Evolutionary conservation across 2,329 filamentous ascomycete genomes (phyloP).

Genomic region (Fusarium sarcochroum): DNA sequence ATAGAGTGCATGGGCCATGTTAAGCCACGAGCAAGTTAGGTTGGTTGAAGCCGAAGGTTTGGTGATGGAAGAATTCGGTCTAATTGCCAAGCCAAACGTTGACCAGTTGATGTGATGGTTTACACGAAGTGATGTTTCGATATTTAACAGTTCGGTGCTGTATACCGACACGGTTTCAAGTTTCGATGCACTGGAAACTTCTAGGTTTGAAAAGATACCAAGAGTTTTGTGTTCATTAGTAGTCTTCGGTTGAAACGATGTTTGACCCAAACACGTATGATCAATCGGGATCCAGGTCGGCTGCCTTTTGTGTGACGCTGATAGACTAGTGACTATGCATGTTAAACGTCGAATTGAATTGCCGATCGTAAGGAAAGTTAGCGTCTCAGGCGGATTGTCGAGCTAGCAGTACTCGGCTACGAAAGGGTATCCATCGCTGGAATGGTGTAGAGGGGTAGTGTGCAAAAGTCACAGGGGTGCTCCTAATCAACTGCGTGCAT

Average conservation of each 20-base stretch:
- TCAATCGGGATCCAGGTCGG: not conserved
- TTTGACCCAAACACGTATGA: constrained; percentile 7
- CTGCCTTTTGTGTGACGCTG: constrained; percentile 13
- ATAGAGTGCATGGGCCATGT: constrained; percentile 21
- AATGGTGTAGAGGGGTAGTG: constrained; percentile 4
- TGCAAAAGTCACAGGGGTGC: constrained; percentile 6
- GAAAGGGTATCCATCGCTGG: constrained; percentile 1
- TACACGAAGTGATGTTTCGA: not conserved
- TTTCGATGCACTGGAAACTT: not conserved
- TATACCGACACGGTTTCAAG: not conserved
- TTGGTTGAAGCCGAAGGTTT: constrained; percentile 13
- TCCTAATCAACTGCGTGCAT: not conserved
- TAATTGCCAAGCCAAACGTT: constrained; percentile 11
- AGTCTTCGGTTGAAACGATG: constrained; percentile 1
- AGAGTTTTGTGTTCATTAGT: not conserved
- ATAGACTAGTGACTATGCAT: constrained; percentile 26
- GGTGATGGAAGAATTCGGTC: constrained; percentile 24
- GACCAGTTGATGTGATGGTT: constrained; percentile 9
- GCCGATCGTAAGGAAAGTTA: constrained; percentile 30
- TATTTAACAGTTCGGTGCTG: not conserved
- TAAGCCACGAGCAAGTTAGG: constrained; percentile 32
- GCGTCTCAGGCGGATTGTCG: constrained; percentile 6
- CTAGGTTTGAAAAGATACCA: not conserved
- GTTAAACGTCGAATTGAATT: constrained; percentile 31
- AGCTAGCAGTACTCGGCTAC: constrained; percentile 20